Conservation (phyloP, 441 rosid species). For the Populus hybrid region DNA sequence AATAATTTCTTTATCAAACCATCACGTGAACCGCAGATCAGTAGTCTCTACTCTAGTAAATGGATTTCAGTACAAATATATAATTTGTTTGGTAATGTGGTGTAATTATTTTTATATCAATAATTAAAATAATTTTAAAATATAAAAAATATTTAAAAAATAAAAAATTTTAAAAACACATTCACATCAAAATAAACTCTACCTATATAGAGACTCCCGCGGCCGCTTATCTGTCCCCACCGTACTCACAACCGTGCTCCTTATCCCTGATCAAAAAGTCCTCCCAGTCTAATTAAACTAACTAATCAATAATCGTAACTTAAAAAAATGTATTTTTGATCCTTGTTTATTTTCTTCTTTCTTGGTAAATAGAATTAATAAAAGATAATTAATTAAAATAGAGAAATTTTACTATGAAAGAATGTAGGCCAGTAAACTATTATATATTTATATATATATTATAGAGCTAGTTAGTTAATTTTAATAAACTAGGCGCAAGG, state of each 20-base stretch:
- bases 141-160: no score
- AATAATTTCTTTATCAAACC: conserved; percentile 16
- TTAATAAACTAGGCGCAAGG: no score
- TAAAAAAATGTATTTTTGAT: no score
- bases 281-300: no score
- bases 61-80: conserved; percentile 20
- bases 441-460: no score
- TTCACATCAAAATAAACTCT: no score
- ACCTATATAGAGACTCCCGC: conserved; percentile 4
- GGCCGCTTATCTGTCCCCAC: conserved; percentile 11
- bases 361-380: background rate
- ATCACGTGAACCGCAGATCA: conserved; percentile 53
- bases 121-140: no score
- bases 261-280: conserved; percentile 1
- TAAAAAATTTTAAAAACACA: no score
- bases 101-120: no score
- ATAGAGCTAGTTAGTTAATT: no score
- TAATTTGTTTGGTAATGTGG: background rate
- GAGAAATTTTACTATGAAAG: no score
- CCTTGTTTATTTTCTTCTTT: background rate
- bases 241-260: background rate
- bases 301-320: background rate
- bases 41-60: conserved; percentile 32
- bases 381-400: background rate
- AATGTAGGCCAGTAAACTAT: no score